Conservation (phyloP, 2,329 filamentous ascomycete genomes). For the Aspergillus transmontanensis region DNA sequence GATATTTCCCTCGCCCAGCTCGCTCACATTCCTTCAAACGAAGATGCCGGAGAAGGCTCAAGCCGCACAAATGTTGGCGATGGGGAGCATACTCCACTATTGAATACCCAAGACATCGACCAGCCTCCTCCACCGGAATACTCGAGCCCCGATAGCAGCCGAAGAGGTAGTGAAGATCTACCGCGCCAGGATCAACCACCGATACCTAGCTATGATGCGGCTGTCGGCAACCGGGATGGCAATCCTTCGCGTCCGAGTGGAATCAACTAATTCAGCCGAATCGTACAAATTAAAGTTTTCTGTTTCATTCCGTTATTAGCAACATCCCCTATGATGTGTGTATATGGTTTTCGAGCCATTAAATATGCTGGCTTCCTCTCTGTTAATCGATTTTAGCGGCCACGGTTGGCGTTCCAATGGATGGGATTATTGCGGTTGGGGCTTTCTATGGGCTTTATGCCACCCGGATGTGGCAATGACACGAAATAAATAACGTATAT, state of each 20-base stretch:
- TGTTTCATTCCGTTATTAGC: slow-evolving; percentile 8
- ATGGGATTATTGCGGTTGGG: slow-evolving; percentile 20
- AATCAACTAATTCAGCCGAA: slow-evolving; percentile 3
- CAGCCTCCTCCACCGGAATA: slow-evolving; percentile 48
- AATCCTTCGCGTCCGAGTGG: slow-evolving; percentile 3
- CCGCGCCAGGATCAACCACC: slow-evolving; percentile 63
- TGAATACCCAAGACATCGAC: slow-evolving; percentile 34
- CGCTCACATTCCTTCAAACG: slow-evolving; percentile 67
- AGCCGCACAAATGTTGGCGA: slow-evolving; percentile 49
- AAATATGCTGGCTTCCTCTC: slow-evolving; percentile 12
- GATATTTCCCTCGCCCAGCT: slow-evolving; percentile 93
- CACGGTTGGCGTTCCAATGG: slow-evolving; percentile 30
- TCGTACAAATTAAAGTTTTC: slow-evolving; percentile 1
- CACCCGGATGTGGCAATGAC: slow-evolving; percentile 18
- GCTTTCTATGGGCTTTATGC: slow-evolving; percentile 21
- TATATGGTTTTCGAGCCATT: slow-evolving; percentile 11
- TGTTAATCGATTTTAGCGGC: slow-evolving; percentile 30
- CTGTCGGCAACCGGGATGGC: slow-evolving; percentile 52
- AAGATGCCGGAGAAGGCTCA: slow-evolving; percentile 72
- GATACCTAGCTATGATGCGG: slow-evolving; percentile 82
- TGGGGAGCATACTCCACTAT: slow-evolving; percentile 23
- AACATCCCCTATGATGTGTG: slow-evolving; percentile 12
- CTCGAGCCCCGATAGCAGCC: slow-evolving; percentile 59
- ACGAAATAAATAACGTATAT: slow-evolving; percentile 24
- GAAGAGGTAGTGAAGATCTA: slow-evolving; percentile 57